phyloP scores from a whole-genome alignment of 164 flowering plant species.

The Nelumbo lutea region DNA sequence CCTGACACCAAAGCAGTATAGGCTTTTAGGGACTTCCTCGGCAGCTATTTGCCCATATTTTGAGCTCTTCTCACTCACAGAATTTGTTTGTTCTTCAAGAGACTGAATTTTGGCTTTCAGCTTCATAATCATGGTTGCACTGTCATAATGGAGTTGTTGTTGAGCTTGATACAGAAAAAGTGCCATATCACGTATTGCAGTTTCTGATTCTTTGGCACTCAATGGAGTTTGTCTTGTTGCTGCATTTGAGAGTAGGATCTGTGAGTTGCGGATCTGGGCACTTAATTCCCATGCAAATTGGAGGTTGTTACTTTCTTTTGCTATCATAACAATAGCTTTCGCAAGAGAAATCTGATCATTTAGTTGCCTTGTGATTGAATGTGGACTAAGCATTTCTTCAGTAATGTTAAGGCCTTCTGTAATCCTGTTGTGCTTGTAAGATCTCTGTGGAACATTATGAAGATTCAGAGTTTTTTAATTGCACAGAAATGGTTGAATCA shows the following conservation, averaged over 20 bases:
- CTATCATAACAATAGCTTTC: slow-evolving; percentile 19
- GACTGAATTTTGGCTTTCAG: too few species aligned
- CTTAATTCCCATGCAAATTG: slow-evolving; percentile 13
- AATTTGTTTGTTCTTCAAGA: too few species aligned
- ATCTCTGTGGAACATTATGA: too few species aligned
- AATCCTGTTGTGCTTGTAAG: slow-evolving; percentile 5
- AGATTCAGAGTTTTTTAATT: too few species aligned
- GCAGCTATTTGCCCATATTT: too few species aligned
- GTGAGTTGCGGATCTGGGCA: too few species aligned
- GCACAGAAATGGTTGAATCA: too few species aligned
- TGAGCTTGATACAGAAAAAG: slow-evolving; percentile 14
- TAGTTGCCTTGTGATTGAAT: slow-evolving; percentile 16
- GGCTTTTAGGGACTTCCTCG: too few species aligned
- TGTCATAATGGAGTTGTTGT: slow-evolving; percentile 18
- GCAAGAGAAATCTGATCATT: slow-evolving; percentile 4
- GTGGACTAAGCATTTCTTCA: slow-evolving; percentile 19
- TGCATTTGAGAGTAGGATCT: not conserved
- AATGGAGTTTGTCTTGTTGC: slow-evolving; percentile 11
- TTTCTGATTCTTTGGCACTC: slow-evolving; percentile 12
- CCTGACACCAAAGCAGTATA: slow-evolving; percentile 14
- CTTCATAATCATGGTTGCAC: slow-evolving; percentile 11
- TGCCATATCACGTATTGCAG: slow-evolving; percentile 15
- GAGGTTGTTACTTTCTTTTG: slow-evolving; percentile 23
- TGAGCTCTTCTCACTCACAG: too few species aligned
- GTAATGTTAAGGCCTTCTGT: slow-evolving; percentile 20